These are phyloP conservation scores for Zea mays DNA, from an alignment of 176 grass and related monocot genomes.

Conservation along the genomic window DNA sequence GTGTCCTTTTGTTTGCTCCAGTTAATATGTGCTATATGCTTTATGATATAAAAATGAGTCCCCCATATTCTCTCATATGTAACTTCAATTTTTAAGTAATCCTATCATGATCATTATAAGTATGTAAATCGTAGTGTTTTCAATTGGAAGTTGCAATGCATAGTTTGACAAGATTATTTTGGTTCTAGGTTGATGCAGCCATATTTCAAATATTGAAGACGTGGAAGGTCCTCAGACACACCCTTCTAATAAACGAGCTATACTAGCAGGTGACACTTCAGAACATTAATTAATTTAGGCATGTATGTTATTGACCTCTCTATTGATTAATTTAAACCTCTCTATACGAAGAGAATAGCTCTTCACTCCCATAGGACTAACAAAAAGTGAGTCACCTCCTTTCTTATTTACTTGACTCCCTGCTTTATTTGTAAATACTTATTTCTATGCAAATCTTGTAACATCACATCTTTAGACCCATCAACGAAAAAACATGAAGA, in stretches of 20 bases:
- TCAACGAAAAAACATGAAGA: no score
- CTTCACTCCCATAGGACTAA: no score
- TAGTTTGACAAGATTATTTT: conserved; percentile 11
- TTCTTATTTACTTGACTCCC: no score
- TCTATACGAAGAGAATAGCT: no score
- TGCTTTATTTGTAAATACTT: no score
- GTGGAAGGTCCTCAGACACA: conserved; percentile 92
- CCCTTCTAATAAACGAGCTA: conserved; percentile 96
- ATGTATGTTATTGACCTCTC: neutral
- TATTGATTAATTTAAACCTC: no score
- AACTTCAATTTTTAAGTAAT: neutral
- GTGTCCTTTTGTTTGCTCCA: conserved; percentile 20
- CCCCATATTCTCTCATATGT: neutral
- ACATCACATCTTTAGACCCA: no score
- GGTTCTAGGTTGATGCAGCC: conserved; percentile 78
- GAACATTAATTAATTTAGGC: conserved; percentile 1
- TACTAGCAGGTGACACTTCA: conserved; percentile 74
- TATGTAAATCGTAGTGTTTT: neutral
- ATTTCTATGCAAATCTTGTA: no score
- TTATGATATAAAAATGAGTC: neutral
- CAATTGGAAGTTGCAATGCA: neutral
- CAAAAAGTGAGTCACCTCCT: no score
- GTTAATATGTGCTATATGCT: neutral
- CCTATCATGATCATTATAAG: neutral
- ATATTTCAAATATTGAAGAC: conserved; percentile 99